Evolutionary conservation across 2,329 filamentous ascomycete genomes (phyloP), one percentile per base, ranked within the genome.

Genomic region (Alternaria hordeiaustralica): DNA sequence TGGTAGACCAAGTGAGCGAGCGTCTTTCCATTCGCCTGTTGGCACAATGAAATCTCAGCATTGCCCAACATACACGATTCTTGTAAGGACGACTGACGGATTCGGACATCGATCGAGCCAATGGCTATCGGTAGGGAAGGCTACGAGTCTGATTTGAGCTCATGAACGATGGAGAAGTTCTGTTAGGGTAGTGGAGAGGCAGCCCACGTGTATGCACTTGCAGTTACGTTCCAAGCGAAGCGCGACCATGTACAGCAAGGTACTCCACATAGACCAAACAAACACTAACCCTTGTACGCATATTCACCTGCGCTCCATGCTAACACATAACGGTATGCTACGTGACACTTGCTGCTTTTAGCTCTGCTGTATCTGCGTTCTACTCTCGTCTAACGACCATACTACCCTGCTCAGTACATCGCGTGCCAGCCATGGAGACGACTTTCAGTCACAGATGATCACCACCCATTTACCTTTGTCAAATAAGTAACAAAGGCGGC

Each of bases 1-100:
- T 68, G 67, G 65, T 72, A 67, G 64, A 58, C 50, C 11, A 15
- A 30, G 11, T 21, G 10, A 4, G 36, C 23, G 10, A 4, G 36
- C 20, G 13, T 20, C 25, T n/a, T 15, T 36, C 3, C 12, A 25
- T 18, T 47, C 36, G 57, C 33, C 61, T 66, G 59, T 36, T 54
- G 26, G 53, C 3, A 36, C 30, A 11, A 55, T 25, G 43, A 25
- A 15, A 36, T 23, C 5, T 18, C 26, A 12, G 25, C 56, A 51
- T 46, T 26, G 45, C 21, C 44, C 30, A 60, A 57, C 55, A 57
- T 55, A 57, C 50, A 36, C 49, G 30, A 21, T 26, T 43, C 20
- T 9, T 50, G 18, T 13, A 30, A 30, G n/a, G 18, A 28, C 18
- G 23, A 26, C 20, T 30, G 43, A 43, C 36, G 5, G 25, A 10